These are phyloP conservation scores for Boletales sp. DNA, from an alignment of 768 basidiomycete genomes.

Conservation along the genomic window DNA sequence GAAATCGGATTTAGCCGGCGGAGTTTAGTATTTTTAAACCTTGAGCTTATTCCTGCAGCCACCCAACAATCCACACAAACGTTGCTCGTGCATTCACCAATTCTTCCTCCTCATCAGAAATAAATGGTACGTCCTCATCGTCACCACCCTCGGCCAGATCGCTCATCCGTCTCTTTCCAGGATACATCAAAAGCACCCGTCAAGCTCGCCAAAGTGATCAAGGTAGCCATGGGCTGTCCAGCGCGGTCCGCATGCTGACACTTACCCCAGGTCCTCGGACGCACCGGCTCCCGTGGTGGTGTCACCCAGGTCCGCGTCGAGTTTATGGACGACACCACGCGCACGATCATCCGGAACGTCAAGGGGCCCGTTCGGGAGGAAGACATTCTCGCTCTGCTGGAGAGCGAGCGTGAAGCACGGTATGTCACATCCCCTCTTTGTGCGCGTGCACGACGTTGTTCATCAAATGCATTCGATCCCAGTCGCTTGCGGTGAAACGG, in stretches of 20 bases:
- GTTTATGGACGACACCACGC: constrained; percentile 95
- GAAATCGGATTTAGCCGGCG: constrained; percentile 16
- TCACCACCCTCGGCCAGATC: neutral
- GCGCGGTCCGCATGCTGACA: no score
- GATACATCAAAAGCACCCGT: constrained; percentile 89
- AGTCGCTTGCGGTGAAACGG: constrained; percentile 23
- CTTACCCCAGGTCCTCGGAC: constrained; percentile 83
- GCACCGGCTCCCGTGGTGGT: constrained; percentile 98
- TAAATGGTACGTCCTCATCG: constrained; percentile 21
- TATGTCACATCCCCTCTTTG: constrained; percentile 36
- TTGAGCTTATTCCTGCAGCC: constrained; percentile 18
- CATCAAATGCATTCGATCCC: neutral
- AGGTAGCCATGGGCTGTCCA: constrained; percentile 46
- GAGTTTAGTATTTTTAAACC: constrained; percentile 17
- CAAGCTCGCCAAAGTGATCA: constrained; percentile 97
- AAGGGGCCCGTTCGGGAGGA: constrained; percentile 96
- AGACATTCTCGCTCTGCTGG: constrained; percentile 94
- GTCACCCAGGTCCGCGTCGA: constrained; percentile 99
- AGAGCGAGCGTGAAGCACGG: constrained; percentile 99
- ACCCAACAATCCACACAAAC: constrained; percentile 7
- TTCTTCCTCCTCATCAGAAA: neutral
- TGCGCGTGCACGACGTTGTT: neutral
- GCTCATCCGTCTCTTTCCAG: constrained; percentile 30
- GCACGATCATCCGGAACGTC: constrained; percentile 98
- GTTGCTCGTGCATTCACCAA: neutral